These are phyloP conservation scores for Purshia tridentata DNA, from an alignment of 306 rosid genomes.

Conservation along the genomic window DNA sequence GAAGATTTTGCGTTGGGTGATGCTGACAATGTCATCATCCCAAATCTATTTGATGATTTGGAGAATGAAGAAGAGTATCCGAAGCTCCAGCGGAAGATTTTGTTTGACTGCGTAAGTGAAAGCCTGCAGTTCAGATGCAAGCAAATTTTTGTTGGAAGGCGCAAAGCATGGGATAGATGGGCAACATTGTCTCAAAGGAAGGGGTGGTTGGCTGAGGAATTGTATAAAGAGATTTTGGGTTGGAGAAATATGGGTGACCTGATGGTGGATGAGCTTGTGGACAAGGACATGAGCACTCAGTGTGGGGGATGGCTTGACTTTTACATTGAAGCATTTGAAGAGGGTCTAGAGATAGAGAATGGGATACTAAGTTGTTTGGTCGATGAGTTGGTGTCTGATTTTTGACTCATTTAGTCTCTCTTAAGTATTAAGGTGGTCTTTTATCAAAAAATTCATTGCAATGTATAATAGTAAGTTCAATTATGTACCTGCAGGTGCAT, in stretches of 20 bases:
- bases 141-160: constrained; percentile 47
- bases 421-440: constrained; percentile 8
- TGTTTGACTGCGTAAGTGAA: constrained; percentile 62
- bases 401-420: constrained; percentile 35
- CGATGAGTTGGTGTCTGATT: constrained; percentile 64
- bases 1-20: constrained; percentile 53
- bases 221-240: constrained; percentile 53
- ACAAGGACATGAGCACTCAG: constrained; percentile 73
- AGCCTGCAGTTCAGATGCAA: constrained; percentile 46
- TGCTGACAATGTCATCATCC: constrained; percentile 37
- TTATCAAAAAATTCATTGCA: background rate
- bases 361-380: constrained; percentile 50
- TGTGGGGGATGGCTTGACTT: constrained; percentile 78
- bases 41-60: constrained; percentile 55
- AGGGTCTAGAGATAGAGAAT: constrained; percentile 57
- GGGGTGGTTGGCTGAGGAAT: constrained; percentile 54
- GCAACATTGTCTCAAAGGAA: constrained; percentile 37
- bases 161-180: constrained; percentile 52
- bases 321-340: constrained; percentile 59
- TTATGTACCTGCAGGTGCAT: constrained; percentile 14
- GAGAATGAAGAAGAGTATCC: constrained; percentile 48
- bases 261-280: constrained; percentile 73
- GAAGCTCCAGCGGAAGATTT: constrained; percentile 50
- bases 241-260: constrained; percentile 59
- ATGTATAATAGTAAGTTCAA: constrained; percentile 19